Conservation (phyloP, 305 asterid species). For the Plantago coronopus region DNA sequence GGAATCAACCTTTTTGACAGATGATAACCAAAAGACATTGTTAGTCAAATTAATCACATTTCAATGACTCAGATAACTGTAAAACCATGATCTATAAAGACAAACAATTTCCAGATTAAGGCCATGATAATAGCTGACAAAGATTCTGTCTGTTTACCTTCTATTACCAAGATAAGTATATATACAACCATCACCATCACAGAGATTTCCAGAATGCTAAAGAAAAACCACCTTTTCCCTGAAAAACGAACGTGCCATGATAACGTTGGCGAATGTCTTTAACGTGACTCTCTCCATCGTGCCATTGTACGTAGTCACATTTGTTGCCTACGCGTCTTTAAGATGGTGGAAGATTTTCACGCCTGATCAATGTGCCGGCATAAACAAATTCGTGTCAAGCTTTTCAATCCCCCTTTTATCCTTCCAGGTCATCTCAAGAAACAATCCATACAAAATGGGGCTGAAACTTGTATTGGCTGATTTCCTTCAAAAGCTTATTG, state of each 20-base stretch:
- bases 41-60: slow-evolving; percentile 3
- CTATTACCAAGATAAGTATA: slow-evolving; percentile 36
- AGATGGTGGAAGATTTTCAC: slow-evolving; percentile 74
- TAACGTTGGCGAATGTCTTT: slow-evolving; percentile 45
- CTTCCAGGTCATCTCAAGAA: slow-evolving; percentile 68
- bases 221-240: slow-evolving; percentile 24
- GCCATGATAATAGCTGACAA: slow-evolving; percentile 24
- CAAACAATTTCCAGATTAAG: slow-evolving; percentile 27
- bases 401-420: slow-evolving; percentile 80
- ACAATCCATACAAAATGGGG: slow-evolving; percentile 76
- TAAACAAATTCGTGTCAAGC: slow-evolving; percentile 86
- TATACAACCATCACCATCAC: slow-evolving; percentile 32
- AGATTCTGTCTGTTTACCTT: slow-evolving; percentile 42
- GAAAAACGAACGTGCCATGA: slow-evolving; percentile 43
- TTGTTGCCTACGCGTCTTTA: slow-evolving; percentile 60
- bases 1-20: slow-evolving; percentile 39
- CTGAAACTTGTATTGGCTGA: slow-evolving; percentile 65
- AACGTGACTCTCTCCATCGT: slow-evolving; percentile 60
- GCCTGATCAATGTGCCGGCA: slow-evolving; percentile 73
- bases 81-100: slow-evolving; percentile 22
- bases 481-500: slow-evolving; percentile 60
- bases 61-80: slow-evolving; percentile 13
- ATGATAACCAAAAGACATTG: slow-evolving; percentile 27
- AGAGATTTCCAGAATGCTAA: slow-evolving; percentile 19
- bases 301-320: slow-evolving; percentile 69